A percentile compares a stretch with the other conserved stretches of the same genome.
Evolutionary conservation across 2,329 filamentous ascomycete genomes (phyloP).

Genomic region (Colletotrichum tropicale): DNA sequence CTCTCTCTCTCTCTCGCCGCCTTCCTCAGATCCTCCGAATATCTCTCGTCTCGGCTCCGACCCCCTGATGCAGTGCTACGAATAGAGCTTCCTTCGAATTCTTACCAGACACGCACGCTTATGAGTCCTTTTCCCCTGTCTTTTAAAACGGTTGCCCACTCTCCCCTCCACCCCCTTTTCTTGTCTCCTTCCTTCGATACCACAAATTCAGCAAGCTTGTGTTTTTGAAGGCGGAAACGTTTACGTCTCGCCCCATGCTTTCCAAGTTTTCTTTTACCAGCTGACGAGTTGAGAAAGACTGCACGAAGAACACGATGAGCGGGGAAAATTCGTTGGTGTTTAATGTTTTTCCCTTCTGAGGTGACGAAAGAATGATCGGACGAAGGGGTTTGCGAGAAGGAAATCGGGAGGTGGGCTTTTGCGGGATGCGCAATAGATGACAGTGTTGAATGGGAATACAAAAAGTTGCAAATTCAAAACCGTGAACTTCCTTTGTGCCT

Average conservation of each 20-base stretch:
- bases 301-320: neutral
- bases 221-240: neutral
- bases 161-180: neutral
- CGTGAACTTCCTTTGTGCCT: too few relatives aligned
- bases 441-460: neutral
- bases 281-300: neutral
- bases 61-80: neutral
- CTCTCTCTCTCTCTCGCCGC: neutral
- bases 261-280: neutral
- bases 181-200: constrained; percentile 9
- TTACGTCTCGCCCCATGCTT: too few relatives aligned
- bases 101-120: neutral
- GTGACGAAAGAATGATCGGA: neutral
- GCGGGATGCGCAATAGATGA: neutral
- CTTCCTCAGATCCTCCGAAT: neutral
- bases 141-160: neutral
- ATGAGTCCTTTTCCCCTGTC: neutral
- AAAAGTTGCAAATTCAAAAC: neutral
- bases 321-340: neutral
- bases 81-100: neutral
- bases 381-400: neutral
- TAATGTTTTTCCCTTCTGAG: neutral
- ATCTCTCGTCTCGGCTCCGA: neutral
- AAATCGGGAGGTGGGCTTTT: neutral
- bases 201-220: neutral